Base-by-base conservation (phyloP, 2,329 filamentous ascomycete genomes). In the Diaporthe velutina region DNA sequence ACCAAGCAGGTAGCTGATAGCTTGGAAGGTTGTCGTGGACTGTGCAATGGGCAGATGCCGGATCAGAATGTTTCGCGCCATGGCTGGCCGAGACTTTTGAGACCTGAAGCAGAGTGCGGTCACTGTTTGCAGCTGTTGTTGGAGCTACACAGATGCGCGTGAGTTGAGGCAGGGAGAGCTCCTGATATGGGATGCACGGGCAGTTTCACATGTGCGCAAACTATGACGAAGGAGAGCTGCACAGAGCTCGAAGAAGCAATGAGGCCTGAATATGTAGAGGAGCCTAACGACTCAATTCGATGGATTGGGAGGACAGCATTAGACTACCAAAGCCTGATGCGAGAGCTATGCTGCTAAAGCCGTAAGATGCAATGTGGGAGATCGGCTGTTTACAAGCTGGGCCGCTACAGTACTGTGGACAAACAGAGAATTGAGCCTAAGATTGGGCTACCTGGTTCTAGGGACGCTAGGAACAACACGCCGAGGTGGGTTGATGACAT, bases 1-100 rank as follows among this genome's bases (percentile, higher is more conserved):
- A 81, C 93, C 93, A 77, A 95, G 88, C 48, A 97, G 91, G 83
- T 97, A 97, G 40, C 94, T 93, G 74, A 89, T 83, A n/a, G 90
- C 91, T 80, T 93, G 91, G 28, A 90, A 81, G 6, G 87, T 84
- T 17, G 91, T 92, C n/a, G 90, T 91, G 58, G 88, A 87, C 30
- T 86, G 82, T 76, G 90, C 86, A 83, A 93, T 93, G 38, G 91
- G 91, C 71, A 91, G 84, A 76, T 86, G 83, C 73, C 86, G 87
- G 77, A 89, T 79, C 57, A 83, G 79, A 71, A 71, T 71, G 67
- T 74, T 74, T 73, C 74, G 74, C 72, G 74, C 74, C 74, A 76
- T 76, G 74, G 60, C 35, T 30, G 60, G 64, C 48, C 33, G 48
- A 52, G 61, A 67, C 30, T 28, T 22, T 17, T 40, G 45, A 28